phyloP scores from a whole-genome alignment of 306 rosid genomes.

The Potentilla sterilis region DNA sequence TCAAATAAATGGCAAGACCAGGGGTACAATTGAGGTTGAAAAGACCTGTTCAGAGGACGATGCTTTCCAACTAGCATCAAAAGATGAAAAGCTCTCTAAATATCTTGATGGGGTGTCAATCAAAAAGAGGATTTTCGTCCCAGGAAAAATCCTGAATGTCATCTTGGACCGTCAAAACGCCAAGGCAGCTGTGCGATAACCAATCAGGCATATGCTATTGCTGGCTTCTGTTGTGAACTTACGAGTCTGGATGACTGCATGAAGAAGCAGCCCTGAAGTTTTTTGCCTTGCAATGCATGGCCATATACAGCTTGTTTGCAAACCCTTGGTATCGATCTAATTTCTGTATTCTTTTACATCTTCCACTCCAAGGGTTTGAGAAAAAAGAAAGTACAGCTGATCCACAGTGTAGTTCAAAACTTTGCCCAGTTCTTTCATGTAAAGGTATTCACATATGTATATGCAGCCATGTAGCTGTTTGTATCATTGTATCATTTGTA shows the following conservation, averaged over 20 bases:
- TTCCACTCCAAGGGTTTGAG: background rate
- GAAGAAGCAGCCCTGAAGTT: background rate
- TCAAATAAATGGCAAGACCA: constrained; percentile 92
- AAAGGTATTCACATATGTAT: background rate
- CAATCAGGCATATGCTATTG: background rate
- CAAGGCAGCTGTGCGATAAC: constrained; percentile 47
- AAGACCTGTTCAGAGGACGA: constrained; percentile 83
- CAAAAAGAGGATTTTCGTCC: constrained; percentile 75
- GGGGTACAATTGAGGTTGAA: constrained; percentile 89
- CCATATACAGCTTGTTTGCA: background rate
- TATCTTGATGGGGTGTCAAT: constrained; percentile 60
- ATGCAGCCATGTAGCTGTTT: background rate
- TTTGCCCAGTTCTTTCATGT: background rate
- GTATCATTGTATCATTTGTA: background rate
- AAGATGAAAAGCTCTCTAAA: constrained; percentile 77
- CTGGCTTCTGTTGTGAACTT: background rate
- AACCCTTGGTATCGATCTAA: background rate
- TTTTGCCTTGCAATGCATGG: background rate
- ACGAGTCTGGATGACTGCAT: background rate
- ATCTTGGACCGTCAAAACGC: constrained; percentile 67
- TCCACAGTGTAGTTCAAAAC: background rate
- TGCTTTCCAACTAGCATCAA: constrained; percentile 62
- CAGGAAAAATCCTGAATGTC: constrained; percentile 83
- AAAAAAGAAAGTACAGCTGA: background rate
- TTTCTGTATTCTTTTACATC: background rate